Evolutionary conservation across 1,284 basidiomycete species (phyloP).

Genomic region (Trametes sp.): DNA sequence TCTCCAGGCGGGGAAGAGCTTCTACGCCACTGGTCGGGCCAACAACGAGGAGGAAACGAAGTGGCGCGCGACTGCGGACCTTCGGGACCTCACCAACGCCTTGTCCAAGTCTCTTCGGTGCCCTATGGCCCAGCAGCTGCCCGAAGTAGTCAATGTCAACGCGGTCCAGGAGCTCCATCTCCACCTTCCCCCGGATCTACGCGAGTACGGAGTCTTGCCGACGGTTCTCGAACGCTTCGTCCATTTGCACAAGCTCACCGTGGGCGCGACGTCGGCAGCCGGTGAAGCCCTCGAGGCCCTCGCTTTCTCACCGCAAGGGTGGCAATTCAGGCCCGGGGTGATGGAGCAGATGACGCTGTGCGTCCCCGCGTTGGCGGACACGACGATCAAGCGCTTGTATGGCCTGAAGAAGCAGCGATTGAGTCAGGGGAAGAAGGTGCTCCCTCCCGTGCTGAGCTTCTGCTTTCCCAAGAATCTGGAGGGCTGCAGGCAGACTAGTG

Average conservation of each 20-base stretch:
- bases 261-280: not conserved
- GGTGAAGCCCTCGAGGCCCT: not conserved
- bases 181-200: not conserved
- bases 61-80: not conserved
- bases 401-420: not conserved
- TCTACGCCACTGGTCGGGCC: not conserved
- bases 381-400: not conserved
- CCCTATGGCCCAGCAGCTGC: not conserved
- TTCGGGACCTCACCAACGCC: not conserved
- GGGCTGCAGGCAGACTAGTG: not conserved
- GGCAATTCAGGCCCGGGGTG: not conserved
- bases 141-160: not conserved
- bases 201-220: not conserved
- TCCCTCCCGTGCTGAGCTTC: not conserved
- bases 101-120: not conserved
- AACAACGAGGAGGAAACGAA: not conserved
- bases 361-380: not conserved
- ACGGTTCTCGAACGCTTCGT: not conserved
- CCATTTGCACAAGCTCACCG: not conserved
- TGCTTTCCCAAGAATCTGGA: not conserved
- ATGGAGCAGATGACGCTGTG: constrained; percentile 2
- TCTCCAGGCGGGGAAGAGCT: not conserved
- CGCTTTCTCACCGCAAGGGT: not conserved
- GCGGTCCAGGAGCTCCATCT: not conserved
- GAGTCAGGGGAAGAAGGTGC: not conserved